Base-by-base conservation (phyloP, 2,329 filamentous ascomycete genomes). In the Triangularia verruculosa region DNA sequence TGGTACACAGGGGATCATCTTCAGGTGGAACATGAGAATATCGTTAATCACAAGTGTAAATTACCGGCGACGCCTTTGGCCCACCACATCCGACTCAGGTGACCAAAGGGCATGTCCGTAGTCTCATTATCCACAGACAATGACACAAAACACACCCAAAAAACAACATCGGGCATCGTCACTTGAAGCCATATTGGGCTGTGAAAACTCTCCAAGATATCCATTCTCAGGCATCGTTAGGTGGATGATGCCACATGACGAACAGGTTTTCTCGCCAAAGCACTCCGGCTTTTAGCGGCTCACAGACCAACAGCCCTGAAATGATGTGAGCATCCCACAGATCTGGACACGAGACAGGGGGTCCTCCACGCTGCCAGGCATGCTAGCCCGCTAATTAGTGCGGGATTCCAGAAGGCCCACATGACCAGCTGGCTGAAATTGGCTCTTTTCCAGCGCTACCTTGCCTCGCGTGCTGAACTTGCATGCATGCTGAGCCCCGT, bases 331-430 rank as follows among this genome's bases (percentile, higher is more conserved):
- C 51, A 54, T 61, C 60, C 60, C 63, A 59, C 34, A 30, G 51
- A 53, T 57, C 56, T 20, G 57, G 59, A 64, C 59, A 59, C 63
- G 39, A 52, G 59, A 58, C 61, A 63, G 58, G 57, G 57, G 32
- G 4, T 12, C 43, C 47, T 17, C 59, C 32, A 27, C 32, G 57
- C 34, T 55, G 47, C 64, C 61, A 61, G 34, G 22, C 54, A 17
- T 47, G 39, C 7, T 20, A 4, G 20, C 32, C 24, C 56, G 56
- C 56, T 58, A 58, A 47, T 58, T 32, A 57, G n/a, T 34, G 55
- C 55, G 55, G 55, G 55, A 57, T 58, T 58, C 56, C 30, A 58
- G 32, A 58, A 43, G 56, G 56, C 25, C 56, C 56, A 39, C 56
- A 58, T 58, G 56, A 58, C 56, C 56, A 58, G 20, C 32, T 58